phyloP scores from a whole-genome alignment of 2,329 filamentous ascomycete genomes.

The Colletotrichum siamense region DNA sequence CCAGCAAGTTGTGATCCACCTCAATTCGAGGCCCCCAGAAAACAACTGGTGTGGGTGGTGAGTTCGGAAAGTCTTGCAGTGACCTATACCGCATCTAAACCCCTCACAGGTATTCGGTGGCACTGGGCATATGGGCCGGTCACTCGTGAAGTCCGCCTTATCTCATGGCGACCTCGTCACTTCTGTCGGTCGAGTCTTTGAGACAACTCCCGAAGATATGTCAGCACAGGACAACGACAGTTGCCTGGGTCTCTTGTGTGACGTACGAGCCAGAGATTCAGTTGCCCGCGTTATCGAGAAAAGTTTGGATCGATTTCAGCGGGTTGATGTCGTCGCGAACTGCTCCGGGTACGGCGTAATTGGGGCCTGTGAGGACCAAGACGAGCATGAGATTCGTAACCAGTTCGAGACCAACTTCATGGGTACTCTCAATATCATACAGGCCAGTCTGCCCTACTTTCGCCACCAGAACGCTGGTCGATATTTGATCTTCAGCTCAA shows the following conservation, averaged over 20 bases:
- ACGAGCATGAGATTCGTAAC: slow-evolving; percentile 91
- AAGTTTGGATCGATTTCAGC: slow-evolving; percentile 77
- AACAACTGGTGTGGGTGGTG: slow-evolving; percentile 89
- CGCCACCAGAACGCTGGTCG: slow-evolving; percentile 76
- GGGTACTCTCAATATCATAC: slow-evolving; percentile 92
- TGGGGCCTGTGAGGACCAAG: slow-evolving; percentile 94
- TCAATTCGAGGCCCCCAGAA: slow-evolving; percentile 69
- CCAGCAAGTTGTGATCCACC: slow-evolving; percentile 89
- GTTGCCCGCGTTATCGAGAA: slow-evolving; percentile 74
- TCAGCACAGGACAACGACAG: slow-evolving; percentile 65
- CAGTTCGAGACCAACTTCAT: slow-evolving; percentile 99
- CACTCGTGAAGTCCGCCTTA: slow-evolving; percentile 82
- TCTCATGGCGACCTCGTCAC: slow-evolving; percentile 83
- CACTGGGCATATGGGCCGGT: slow-evolving; percentile 96
- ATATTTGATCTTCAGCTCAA: slow-evolving; percentile 95
- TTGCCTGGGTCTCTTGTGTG: slow-evolving; percentile 84
- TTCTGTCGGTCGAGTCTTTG: slow-evolving; percentile 83
- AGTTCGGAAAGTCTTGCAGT: slow-evolving; percentile 33
- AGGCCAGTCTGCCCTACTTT: slow-evolving; percentile 87
- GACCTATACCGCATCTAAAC: not conserved
- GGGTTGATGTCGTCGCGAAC: slow-evolving; percentile 89
- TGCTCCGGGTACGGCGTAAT: slow-evolving; percentile 96
- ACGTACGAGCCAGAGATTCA: slow-evolving; percentile 83
- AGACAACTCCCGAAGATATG: slow-evolving; percentile 78
- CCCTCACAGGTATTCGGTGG: slow-evolving; percentile 80